Conservation (phyloP, 1,284 basidiomycete genomes). For the Anthracocystis panici-leucophaei region DNA sequence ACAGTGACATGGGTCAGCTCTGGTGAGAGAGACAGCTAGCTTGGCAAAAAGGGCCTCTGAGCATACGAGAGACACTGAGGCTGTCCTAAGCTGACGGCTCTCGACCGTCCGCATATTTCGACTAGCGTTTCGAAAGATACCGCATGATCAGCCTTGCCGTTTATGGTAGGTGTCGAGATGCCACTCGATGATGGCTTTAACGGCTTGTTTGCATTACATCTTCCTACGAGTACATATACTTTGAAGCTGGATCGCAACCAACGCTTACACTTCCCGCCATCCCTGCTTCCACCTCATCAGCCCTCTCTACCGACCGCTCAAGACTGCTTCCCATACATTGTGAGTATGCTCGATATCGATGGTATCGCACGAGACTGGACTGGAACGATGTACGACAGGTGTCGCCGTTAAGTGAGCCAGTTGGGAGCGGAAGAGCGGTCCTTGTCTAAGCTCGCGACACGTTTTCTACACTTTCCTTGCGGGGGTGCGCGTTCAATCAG, state of each 20-base stretch:
- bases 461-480: neutral
- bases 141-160: constrained; percentile 16
- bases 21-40: too few species aligned
- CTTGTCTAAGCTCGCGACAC: neutral
- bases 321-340: neutral
- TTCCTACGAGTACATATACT: constrained; percentile 1
- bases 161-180: constrained; percentile 15
- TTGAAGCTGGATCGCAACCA: neutral
- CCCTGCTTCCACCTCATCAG: neutral
- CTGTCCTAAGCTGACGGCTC: too few species aligned
- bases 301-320: neutral
- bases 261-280: neutral
- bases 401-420: neutral
- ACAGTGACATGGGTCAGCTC: too few species aligned
- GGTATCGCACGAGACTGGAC: neutral
- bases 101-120: neutral
- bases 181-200: constrained; percentile 1
- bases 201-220: neutral
- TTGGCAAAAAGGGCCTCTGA: too few species aligned
- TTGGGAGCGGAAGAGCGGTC: neutral
- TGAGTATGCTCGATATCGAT: neutral
- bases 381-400: neutral
- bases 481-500: neutral
- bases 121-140: neutral
- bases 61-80: too few species aligned